Evolutionary conservation across 345 rosid genomes (phyloP).

Genomic region (Brassica nigra): DNA sequence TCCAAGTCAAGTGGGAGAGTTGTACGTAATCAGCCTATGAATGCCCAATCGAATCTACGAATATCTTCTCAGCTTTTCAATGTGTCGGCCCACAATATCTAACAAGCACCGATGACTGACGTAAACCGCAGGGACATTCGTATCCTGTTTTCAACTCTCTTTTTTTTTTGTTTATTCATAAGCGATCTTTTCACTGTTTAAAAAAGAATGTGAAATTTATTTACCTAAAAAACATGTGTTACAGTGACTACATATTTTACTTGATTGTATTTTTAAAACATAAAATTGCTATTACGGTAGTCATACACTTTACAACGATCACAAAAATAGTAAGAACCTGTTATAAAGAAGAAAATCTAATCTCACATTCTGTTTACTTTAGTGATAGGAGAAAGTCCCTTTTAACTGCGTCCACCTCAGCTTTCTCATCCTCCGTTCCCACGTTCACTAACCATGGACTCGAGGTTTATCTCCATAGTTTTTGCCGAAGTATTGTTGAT

Average conservation of each 20-base stretch:
- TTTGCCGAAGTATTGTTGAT: too few relatives aligned
- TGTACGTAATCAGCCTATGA: conserved; percentile 10
- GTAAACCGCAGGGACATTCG: conserved; percentile 4
- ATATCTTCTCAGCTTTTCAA: conserved; percentile 24
- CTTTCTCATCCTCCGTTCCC: too few relatives aligned
- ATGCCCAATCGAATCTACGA: conserved; percentile 23
- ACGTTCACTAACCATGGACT: too few relatives aligned
- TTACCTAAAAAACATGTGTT: not conserved
- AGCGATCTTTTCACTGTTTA: not conserved
- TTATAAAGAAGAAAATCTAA: too few relatives aligned
- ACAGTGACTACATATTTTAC: not conserved
- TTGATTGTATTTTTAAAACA: not conserved
- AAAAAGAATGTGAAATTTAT: not conserved
- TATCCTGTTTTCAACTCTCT: not conserved
- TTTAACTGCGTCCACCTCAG: too few relatives aligned
- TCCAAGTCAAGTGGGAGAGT: conserved; percentile 23
- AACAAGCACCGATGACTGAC: conserved; percentile 17
- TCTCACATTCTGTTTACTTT: too few relatives aligned
- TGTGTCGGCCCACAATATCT: conserved; percentile 28
- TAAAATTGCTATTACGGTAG: too few relatives aligned
- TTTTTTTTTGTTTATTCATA: conserved; percentile 6
- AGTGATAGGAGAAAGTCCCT: too few relatives aligned
- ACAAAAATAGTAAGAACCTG: too few relatives aligned
- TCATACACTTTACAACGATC: too few relatives aligned
- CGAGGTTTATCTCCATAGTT: too few relatives aligned